A percentile compares a stretch with the other conserved stretches of the same genome.
These are phyloP conservation scores for Coffea canephora DNA, from an alignment of 257 asterid species.

Conservation along the genomic window DNA sequence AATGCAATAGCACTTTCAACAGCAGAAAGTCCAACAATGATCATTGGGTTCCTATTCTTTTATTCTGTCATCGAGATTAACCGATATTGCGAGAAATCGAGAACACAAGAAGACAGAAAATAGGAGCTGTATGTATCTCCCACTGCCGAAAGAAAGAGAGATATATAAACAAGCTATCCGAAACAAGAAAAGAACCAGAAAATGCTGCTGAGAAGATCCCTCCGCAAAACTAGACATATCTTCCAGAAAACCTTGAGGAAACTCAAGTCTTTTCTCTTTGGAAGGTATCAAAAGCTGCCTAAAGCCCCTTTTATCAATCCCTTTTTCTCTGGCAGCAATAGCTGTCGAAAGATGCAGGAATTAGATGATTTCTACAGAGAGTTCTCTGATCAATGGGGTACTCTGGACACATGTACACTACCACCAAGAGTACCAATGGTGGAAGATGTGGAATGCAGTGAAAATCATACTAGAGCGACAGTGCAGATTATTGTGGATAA, in stretches of 20 bases:
- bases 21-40: slow-evolving; percentile 14
- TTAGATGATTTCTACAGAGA: slow-evolving; percentile 36
- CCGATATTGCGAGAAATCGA: neutral
- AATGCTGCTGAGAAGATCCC: slow-evolving; percentile 49
- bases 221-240: slow-evolving; percentile 50
- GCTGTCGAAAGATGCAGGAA: slow-evolving; percentile 30
- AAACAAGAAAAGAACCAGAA: slow-evolving; percentile 34
- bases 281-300: slow-evolving; percentile 43
- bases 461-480: slow-evolving; percentile 27
- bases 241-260: slow-evolving; percentile 37
- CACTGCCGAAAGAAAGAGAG: slow-evolving; percentile 20
- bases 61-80: neutral
- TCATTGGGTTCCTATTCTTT: neutral
- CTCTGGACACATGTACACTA: neutral
- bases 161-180: slow-evolving; percentile 33
- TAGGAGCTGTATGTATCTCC: slow-evolving; percentile 26
- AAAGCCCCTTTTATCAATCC: slow-evolving; percentile 31
- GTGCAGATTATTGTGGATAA: slow-evolving; percentile 25
- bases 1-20: slow-evolving; percentile 13
- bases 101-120: slow-evolving; percentile 2
- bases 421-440: slow-evolving; percentile 21
- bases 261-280: slow-evolving; percentile 44
- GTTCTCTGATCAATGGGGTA: slow-evolving; percentile 38
- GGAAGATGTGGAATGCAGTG: slow-evolving; percentile 30
- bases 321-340: slow-evolving; percentile 22